These are phyloP conservation scores for Didymella segeticola DNA, from an alignment of 2,329 filamentous ascomycete species.

Conservation along the genomic window DNA sequence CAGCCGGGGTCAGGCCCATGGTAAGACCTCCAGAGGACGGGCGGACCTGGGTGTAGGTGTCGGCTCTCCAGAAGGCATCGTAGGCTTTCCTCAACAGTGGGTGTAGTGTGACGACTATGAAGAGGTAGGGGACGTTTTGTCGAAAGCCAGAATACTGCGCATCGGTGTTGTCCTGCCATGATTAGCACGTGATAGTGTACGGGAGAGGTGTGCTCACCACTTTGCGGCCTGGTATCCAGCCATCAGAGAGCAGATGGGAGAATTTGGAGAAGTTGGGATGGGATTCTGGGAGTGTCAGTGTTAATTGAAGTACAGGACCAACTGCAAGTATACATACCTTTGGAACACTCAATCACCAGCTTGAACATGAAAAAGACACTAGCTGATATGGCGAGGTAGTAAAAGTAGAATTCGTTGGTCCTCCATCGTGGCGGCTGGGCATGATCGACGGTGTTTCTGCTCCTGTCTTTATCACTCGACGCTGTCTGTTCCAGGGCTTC, in stretches of 20 bases:
- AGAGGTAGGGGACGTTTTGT: constrained; percentile 82
- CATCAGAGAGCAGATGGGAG: constrained; percentile 72
- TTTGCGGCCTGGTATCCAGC: constrained; percentile 92
- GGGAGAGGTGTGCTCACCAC: constrained; percentile 63
- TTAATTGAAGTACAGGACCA: background rate
- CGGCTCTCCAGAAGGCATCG: constrained; percentile 60
- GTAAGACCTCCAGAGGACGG: constrained; percentile 44
- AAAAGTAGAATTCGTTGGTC: constrained; percentile 84
- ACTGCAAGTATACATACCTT: constrained; percentile 65
- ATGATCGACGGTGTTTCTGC: constrained; percentile 45
- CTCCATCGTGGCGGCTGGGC: constrained; percentile 77
- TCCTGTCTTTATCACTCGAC: constrained; percentile 32
- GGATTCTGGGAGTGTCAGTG: constrained; percentile 62
- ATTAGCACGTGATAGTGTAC: constrained; percentile 10
- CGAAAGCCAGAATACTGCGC: constrained; percentile 86
- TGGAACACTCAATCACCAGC: constrained; percentile 83
- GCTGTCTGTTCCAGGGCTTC: constrained; percentile 45
- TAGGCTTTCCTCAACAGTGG: constrained; percentile 78
- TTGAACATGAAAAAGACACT: constrained; percentile 89
- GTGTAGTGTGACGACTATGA: constrained; percentile 75
- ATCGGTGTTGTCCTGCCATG: constrained; percentile 80
- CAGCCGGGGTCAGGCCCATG: constrained; percentile 53
- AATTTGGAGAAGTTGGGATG: constrained; percentile 83
- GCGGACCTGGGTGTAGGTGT: constrained; percentile 54
- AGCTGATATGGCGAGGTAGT: constrained; percentile 71